Evolutionary conservation across 2,329 filamentous ascomycete genomes (phyloP), one percentile per base, ranked within the genome.

Genomic region (Dactylonectria macrodidyma): DNA sequence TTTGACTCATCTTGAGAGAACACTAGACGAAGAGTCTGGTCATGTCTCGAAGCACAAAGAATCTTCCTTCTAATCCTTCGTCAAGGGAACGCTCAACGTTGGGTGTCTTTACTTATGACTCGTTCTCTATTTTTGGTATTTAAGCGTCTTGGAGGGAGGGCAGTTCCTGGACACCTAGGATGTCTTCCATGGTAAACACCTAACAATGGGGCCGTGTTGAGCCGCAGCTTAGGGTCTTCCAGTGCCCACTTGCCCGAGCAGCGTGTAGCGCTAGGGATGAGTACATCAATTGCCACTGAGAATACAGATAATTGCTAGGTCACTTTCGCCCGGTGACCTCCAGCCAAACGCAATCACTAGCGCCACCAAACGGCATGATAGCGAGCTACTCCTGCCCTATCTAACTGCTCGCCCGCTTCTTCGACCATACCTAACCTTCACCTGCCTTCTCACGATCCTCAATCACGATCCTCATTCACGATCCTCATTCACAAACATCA

Each of bases 51-150:
- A 30, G 2, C 26, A 7, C 26, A 30, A 1, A 2, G 26, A 2
- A 30, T 30, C 26, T 7, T 30, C 19, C 19, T 19, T 19, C 19
- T 19, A 19, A 19, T 19, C 19, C 19, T 30, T 30, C 26, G 7
- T 30, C 26, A 30, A 30, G 7, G 4, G 26, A 30, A 7, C 7
- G 26, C 26, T 7, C 7, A 30, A 30, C 4, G 26, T 7, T 30
- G 26, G 26, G 26, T 30, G 26, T 30, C 26, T 30, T 2, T 7
- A 30, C 19, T 1, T 19, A 55, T 11, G 8, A 47, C 2, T 47
- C 60, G 26, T 58, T 30, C 19, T 12, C 22, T 41, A 11, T 51
- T 47, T 41, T 38, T 60, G 56, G 56, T 2, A 65, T 22, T 57
- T 47, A n/a, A 41, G 26, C 38, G 30, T 60, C 22, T n/a, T 52